Base-by-base conservation (phyloP, 495 filamentous ascomycete species). In the Pseudevernia furfuracea region DNA sequence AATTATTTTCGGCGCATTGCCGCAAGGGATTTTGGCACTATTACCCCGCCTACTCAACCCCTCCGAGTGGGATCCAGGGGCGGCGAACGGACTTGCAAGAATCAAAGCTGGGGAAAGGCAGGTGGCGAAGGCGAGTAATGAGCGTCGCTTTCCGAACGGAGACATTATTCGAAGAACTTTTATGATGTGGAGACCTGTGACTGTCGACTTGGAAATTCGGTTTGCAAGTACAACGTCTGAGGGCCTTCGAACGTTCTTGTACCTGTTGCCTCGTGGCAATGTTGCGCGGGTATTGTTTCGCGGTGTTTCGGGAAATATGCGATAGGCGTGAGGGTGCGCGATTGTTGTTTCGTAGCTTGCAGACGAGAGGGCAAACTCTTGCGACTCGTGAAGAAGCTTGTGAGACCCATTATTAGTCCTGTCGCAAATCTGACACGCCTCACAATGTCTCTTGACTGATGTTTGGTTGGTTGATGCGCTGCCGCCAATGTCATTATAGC, bases 231-330 rank as follows among this genome's bases (percentile, higher is more conserved):
- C 14, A 30, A 30, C 4, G 12, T 21, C 6, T 19, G 52, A 34
- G 52, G 30, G 3, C 0, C 9, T 55, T 34, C 6, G 52, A 55
- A 21, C 2, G 30, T 8, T n/a, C 34, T 55, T 55, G 28, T 55
- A 55, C 3, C 34, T 34, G 52, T 3, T 55, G 52, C 30, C 30
- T 55, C 30, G 52, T 55, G 52, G 30, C 30, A 34, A 3, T 34
- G 17, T 34, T 34, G 52, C 52, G 52, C 52, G 30, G 49, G 15
- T 55, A 25, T 34, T 23, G 52, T 34, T n/a, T 34, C 21, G 52
- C 52, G 28, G 52, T 55, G 52, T 55, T 34, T 55, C 52, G 30
- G 30, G 21, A 53, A n/a, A 55, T 15, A 55, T 55, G 52, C 52
- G 52, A 55, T 55, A 55, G 52, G 52, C 52, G 28, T 34, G 30